phyloP scores from a whole-genome alignment of 2,329 filamentous ascomycete genomes.

The Leptographium galeiforme region DNA sequence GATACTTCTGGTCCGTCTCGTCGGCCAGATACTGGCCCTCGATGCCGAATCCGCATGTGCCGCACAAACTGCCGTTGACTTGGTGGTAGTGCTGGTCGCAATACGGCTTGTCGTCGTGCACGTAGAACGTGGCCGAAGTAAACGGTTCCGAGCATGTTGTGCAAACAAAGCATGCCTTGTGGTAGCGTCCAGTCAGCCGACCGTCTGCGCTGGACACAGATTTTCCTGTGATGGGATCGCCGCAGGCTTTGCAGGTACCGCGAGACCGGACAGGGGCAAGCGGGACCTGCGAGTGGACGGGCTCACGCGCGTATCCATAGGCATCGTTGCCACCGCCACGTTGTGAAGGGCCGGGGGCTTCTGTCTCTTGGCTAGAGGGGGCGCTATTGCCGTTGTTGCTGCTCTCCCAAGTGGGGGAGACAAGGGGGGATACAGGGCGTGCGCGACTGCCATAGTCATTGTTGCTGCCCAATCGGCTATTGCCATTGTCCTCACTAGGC shows the following conservation, averaged over 20 bases:
- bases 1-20: slow-evolving; percentile 63
- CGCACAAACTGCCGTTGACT: slow-evolving; percentile 77
- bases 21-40: slow-evolving; percentile 91
- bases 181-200: slow-evolving; percentile 80
- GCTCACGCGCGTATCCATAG: background rate
- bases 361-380: background rate
- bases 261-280: slow-evolving; percentile 30
- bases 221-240: slow-evolving; percentile 68
- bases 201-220: slow-evolving; percentile 90
- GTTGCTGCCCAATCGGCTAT: background rate
- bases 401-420: background rate
- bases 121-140: slow-evolving; percentile 81
- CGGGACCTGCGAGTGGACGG: background rate
- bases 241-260: slow-evolving; percentile 74
- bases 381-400: background rate
- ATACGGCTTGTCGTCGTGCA: slow-evolving; percentile 74
- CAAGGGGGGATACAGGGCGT: background rate
- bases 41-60: slow-evolving; percentile 68
- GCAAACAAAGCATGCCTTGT: slow-evolving; percentile 92
- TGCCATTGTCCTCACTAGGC: background rate
- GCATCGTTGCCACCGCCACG: background rate
- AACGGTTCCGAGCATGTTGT: slow-evolving; percentile 71
- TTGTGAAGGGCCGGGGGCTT: background rate
- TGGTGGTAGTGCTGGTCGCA: slow-evolving; percentile 89
- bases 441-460: background rate